Conservation (phyloP, 2,329 filamentous ascomycete genomes). For the Neocatenulostroma microsporum region DNA sequence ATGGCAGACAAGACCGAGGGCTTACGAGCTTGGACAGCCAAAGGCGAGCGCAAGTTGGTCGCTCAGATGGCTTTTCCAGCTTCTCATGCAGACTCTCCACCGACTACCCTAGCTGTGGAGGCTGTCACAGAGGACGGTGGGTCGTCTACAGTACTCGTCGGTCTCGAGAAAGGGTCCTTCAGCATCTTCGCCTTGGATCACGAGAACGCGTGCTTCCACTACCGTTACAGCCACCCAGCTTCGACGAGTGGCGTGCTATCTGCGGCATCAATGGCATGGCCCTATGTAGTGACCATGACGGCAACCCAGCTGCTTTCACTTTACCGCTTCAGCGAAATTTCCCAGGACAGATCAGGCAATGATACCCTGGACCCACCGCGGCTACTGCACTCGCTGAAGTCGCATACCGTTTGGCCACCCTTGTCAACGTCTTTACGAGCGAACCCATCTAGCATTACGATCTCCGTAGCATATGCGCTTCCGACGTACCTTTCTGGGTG, state of each 20-base stretch:
- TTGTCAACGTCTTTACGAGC: conserved; percentile 75
- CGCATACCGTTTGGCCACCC: conserved; percentile 69
- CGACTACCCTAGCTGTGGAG: conserved; percentile 61
- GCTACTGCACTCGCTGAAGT: conserved; percentile 70
- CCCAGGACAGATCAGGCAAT: not conserved
- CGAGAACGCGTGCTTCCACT: conserved; percentile 36
- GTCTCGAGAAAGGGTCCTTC: conserved; percentile 65
- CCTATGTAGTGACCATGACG: conserved; percentile 74
- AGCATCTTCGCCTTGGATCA: conserved; percentile 58
- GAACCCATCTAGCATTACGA: conserved; percentile 56
- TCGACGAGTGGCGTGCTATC: conserved; percentile 58
- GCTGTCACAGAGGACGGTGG: conserved; percentile 25
- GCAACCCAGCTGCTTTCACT: conserved; percentile 65
- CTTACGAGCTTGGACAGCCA: conserved; percentile 70
- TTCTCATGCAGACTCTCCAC: conserved; percentile 24
- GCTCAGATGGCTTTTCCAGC: conserved; percentile 36
- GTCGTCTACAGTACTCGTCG: conserved; percentile 48
- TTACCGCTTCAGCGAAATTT: conserved; percentile 41
- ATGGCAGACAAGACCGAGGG: conserved; percentile 64
- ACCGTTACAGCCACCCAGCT: conserved; percentile 52
- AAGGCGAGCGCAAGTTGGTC: conserved; percentile 50
- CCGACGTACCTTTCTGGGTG: conserved; percentile 69
- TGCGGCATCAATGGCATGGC: conserved; percentile 62
- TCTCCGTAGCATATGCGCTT: conserved; percentile 80
- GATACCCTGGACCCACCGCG: conserved; percentile 38